Percentiles rank a stretch among this genome's conserved stretches.
These are phyloP conservation scores for Herpotrichia juniperi DNA, from an alignment of 2,329 filamentous ascomycete species.

Conservation along the genomic window DNA sequence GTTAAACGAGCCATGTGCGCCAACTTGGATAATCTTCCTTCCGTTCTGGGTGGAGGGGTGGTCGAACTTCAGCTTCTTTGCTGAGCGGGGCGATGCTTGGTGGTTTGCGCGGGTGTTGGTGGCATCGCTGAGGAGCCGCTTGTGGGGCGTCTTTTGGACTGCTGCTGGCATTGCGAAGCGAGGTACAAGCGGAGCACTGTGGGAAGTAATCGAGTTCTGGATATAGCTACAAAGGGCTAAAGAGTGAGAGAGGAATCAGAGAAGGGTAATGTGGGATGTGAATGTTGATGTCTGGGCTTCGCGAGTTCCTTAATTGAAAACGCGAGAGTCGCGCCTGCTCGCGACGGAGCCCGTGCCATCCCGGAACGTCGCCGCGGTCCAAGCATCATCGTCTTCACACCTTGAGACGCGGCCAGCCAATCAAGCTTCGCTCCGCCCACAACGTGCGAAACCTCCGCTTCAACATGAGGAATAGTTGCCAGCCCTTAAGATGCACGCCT, in stretches of 20 bases:
- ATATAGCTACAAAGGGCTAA: not conserved
- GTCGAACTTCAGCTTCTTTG: constrained; percentile 87
- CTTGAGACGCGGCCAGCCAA: not conserved
- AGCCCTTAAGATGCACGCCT: too few relatives aligned
- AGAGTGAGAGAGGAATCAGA: not conserved
- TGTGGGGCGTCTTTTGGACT: constrained; percentile 46
- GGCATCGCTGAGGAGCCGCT: constrained; percentile 55
- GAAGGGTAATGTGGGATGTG: not conserved
- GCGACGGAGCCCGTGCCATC: constrained; percentile 1
- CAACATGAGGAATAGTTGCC: too few relatives aligned
- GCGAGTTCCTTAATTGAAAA: not conserved
- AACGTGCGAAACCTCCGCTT: too few relatives aligned
- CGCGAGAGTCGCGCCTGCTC: constrained; percentile 2
- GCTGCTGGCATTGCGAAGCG: constrained; percentile 38
- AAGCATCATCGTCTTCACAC: not conserved
- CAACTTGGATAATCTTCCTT: constrained; percentile 68
- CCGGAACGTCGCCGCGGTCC: not conserved
- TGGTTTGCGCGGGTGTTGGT: constrained; percentile 53
- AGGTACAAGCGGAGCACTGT: constrained; percentile 5
- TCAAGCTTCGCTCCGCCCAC: not conserved
- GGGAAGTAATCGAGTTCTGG: not conserved
- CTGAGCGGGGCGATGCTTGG: constrained; percentile 53
- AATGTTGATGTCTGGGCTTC: not conserved
- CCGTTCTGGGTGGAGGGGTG: constrained; percentile 62
- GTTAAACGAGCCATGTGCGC: constrained; percentile 59